Percentiles rank a stretch among this genome's conserved stretches.
phyloP scores from a whole-genome alignment of 1,284 basidiomycete species.

The Boletus albobrunnescens region DNA sequence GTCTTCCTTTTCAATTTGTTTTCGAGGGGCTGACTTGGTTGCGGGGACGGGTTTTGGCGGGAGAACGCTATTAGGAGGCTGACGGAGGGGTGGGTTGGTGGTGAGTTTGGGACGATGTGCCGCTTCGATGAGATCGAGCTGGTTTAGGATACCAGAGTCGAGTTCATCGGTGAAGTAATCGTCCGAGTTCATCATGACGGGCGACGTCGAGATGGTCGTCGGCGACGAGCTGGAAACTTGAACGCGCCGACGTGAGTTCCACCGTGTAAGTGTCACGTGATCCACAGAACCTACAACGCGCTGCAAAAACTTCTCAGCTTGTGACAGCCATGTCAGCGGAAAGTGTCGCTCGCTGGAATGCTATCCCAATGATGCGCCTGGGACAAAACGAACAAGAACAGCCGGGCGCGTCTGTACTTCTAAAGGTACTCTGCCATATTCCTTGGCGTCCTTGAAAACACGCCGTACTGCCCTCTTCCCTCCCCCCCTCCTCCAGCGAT shows the following conservation, averaged over 20 bases:
- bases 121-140: constrained; percentile 67
- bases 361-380: constrained; percentile 50
- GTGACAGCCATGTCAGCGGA: constrained; percentile 60
- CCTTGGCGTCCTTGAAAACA: constrained; percentile 38
- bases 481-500: constrained; percentile 54
- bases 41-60: constrained; percentile 4
- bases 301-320: too few species aligned
- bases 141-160: constrained; percentile 45
- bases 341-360: constrained; percentile 67
- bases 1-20: constrained; percentile 35
- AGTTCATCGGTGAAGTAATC: constrained; percentile 51
- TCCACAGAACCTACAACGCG: background rate
- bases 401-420: constrained; percentile 5
- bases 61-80: background rate
- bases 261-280: background rate
- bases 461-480: constrained; percentile 48
- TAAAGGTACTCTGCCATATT: constrained; percentile 68
- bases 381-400: constrained; percentile 25
- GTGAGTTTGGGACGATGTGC: constrained; percentile 37
- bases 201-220: constrained; percentile 6
- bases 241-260: background rate
- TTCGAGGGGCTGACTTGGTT: constrained; percentile 12
- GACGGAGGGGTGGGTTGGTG: constrained; percentile 14
- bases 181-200: constrained; percentile 64
- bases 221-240: background rate